Conservation (phyloP, 2,329 filamentous ascomycete genomes). For the Malbranchea cinnamomea region DNA sequence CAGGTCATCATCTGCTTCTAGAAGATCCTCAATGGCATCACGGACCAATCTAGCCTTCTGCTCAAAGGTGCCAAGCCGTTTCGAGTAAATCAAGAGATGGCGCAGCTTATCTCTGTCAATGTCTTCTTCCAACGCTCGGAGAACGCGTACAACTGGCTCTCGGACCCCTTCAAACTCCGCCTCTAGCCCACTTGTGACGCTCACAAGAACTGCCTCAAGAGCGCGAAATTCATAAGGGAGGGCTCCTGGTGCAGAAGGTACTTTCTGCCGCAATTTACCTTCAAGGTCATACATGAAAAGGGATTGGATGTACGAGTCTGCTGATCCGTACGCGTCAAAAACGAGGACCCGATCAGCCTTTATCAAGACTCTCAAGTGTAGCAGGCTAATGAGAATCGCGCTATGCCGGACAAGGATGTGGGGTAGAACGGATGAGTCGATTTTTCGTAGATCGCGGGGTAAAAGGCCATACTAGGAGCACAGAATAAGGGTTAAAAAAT, state of each 20-base stretch:
- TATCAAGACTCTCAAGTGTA: constrained; percentile 92
- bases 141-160: constrained; percentile 76
- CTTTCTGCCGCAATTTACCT: constrained; percentile 75
- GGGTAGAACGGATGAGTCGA: constrained; percentile 88
- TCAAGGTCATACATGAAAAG: constrained; percentile 97
- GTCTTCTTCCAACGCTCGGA: constrained; percentile 86
- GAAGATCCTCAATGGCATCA: constrained; percentile 84
- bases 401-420: constrained; percentile 89
- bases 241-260: constrained; percentile 29
- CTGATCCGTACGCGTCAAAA: constrained; percentile 91
- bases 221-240: constrained; percentile 94
- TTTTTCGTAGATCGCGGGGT: constrained; percentile 90
- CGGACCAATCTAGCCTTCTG: constrained; percentile 89
- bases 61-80: constrained; percentile 91
- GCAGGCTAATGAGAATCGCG: constrained; percentile 84
- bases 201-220: constrained; percentile 86
- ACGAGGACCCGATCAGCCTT: constrained; percentile 88
- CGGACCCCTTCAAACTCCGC: constrained; percentile 88
- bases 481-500: constrained; percentile 2
- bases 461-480: constrained; percentile 63
- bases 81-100: constrained; percentile 81
- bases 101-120: constrained; percentile 90
- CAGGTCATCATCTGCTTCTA: constrained; percentile 92
- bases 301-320: constrained; percentile 87
- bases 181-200: constrained; percentile 80